phyloP scores from a whole-genome alignment of 768 basidiomycete genomes.

The Arthromyces matolae region DNA sequence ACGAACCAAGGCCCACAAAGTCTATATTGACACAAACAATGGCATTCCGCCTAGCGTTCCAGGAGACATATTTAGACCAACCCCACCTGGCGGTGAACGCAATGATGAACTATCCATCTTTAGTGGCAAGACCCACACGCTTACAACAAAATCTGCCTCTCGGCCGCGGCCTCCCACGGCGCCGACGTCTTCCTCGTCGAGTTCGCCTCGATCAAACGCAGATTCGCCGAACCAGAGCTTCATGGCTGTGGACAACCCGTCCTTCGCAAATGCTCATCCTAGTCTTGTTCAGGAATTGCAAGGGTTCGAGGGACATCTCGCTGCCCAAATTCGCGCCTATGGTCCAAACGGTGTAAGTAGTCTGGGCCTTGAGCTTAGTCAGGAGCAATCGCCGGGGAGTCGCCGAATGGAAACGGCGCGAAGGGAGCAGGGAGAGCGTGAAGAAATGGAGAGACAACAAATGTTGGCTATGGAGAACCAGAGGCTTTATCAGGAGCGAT shows the following conservation, averaged over 20 bases:
- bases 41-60: conserved; percentile 43
- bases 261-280: conserved; percentile 52
- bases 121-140: conserved; percentile 67
- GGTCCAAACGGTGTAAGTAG: conserved; percentile 30
- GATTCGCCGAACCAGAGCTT: conserved; percentile 29
- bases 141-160: conserved; percentile 41
- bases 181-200: conserved; percentile 15
- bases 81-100: conserved; percentile 37
- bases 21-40: conserved; percentile 44
- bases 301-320: conserved; percentile 53
- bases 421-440: conserved; percentile 26
- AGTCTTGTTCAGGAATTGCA: conserved; percentile 52
- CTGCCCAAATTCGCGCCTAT: conserved; percentile 46
- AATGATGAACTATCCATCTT: conserved; percentile 74
- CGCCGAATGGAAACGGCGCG: conserved; percentile 15
- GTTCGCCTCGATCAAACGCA: background rate
- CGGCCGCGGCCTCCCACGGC: conserved; percentile 1
- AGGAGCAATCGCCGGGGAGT: background rate
- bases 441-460: conserved; percentile 21
- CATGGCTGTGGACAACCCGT: conserved; percentile 29
- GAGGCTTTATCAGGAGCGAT: conserved; percentile 21
- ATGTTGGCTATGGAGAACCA: conserved; percentile 18
- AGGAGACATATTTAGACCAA: conserved; percentile 58
- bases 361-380: conserved; percentile 16
- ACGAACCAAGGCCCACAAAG: conserved; percentile 55